These are phyloP conservation scores for Mortierella sp. DNA, from an alignment of 371 early-diverging fungal species.

Conservation along the genomic window DNA sequence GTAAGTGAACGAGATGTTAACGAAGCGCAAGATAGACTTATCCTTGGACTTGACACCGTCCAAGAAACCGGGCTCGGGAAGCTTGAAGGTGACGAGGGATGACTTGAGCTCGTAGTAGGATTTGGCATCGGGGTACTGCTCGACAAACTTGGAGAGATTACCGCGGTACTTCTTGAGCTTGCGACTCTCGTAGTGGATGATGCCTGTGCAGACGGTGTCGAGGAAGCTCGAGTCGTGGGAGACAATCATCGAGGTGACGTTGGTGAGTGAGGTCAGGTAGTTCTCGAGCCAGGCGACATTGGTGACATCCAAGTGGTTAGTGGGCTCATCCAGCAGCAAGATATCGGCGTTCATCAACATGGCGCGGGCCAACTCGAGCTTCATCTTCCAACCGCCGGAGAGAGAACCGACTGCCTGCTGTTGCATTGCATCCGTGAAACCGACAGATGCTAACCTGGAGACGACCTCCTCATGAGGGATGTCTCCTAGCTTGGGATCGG, in stretches of 20 bases:
- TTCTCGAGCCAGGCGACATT: slow-evolving; percentile 89
- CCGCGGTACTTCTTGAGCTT: slow-evolving; percentile 85
- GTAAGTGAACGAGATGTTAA: slow-evolving; percentile 74
- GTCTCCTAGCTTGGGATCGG: slow-evolving; percentile 67
- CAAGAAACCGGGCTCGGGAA: slow-evolving; percentile 79
- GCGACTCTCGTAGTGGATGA: slow-evolving; percentile 82
- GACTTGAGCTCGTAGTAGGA: slow-evolving; percentile 76
- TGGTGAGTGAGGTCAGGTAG: slow-evolving; percentile 76
- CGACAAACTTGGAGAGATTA: slow-evolving; percentile 87
- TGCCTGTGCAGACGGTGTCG: slow-evolving; percentile 86
- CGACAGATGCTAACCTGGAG: slow-evolving; percentile 63
- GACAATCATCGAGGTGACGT: slow-evolving; percentile 86
- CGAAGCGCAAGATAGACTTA: slow-evolving; percentile 77
- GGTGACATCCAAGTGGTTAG: slow-evolving; percentile 90
- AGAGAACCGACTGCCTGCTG: slow-evolving; percentile 76
- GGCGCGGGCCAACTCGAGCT: slow-evolving; percentile 86
- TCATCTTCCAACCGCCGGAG: slow-evolving; percentile 93
- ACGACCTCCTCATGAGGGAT: slow-evolving; percentile 52
- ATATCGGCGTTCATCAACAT: slow-evolving; percentile 80
- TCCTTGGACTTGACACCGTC: slow-evolving; percentile 82
- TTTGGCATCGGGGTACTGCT: slow-evolving; percentile 79
- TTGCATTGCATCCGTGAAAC: slow-evolving; percentile 75
- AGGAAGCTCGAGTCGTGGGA: slow-evolving; percentile 93
- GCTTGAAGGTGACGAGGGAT: slow-evolving; percentile 66
- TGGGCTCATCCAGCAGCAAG: slow-evolving; percentile 91